These are phyloP conservation scores for Curvularia eragrostidis DNA, from an alignment of 2,329 filamentous ascomycete genomes.

Conservation along the genomic window DNA sequence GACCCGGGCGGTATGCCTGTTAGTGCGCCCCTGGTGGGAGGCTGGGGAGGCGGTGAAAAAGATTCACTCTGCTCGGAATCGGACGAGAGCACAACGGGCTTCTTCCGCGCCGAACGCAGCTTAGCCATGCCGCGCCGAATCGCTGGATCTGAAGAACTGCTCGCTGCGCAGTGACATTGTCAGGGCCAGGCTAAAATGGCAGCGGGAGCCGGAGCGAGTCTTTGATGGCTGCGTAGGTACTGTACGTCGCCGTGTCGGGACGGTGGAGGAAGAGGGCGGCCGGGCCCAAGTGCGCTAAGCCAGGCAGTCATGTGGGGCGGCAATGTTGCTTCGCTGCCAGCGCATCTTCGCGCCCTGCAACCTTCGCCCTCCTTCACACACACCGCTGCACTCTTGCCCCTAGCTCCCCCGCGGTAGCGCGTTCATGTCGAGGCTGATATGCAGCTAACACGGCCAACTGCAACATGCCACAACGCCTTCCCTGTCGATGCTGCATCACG, in stretches of 20 bases:
- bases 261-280: conserved; percentile 2
- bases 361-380: conserved; percentile 13
- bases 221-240: neutral
- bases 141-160: conserved; percentile 22
- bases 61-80: conserved; percentile 40
- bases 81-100: conserved; percentile 48
- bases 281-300: conserved; percentile 8
- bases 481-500: conserved; percentile 37
- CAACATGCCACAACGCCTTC: conserved; percentile 40
- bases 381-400: conserved; percentile 18
- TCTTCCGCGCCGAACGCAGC: conserved; percentile 47
- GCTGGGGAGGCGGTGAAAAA: conserved; percentile 41
- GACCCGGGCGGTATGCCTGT: conserved; percentile 26
- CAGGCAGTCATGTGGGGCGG: conserved; percentile 4
- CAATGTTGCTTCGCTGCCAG: conserved; percentile 9
- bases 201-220: conserved; percentile 6
- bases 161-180: conserved; percentile 41
- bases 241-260: conserved; percentile 4
- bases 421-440: conserved; percentile 28
- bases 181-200: conserved; percentile 10
- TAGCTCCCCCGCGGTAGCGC: conserved; percentile 18
- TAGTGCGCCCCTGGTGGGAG: conserved; percentile 40
- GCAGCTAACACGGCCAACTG: conserved; percentile 42
- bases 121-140: conserved; percentile 48
- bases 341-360: conserved; percentile 16